Percentiles rank a stretch among this genome's conserved stretches.
These are phyloP conservation scores for Komagataea norvegica DNA, from an alignment of 1,139 yeast species.

Conservation along the genomic window DNA sequence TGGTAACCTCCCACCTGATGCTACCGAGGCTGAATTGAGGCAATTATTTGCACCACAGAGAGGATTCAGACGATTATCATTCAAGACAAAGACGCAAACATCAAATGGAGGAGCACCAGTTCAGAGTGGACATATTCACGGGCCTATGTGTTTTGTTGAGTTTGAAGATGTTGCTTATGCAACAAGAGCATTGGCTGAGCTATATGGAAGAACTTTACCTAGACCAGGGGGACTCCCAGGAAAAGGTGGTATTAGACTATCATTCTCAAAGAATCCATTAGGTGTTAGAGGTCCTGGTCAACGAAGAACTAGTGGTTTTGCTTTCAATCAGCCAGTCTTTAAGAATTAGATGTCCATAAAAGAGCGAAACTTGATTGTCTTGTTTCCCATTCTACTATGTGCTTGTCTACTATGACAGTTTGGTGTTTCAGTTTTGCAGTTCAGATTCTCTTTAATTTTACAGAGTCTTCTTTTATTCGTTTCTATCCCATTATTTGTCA, in stretches of 20 bases:
- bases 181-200: constrained; percentile 85
- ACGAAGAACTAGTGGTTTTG: constrained; percentile 27
- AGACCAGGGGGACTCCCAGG: constrained; percentile 51
- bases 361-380: not conserved
- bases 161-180: constrained; percentile 95
- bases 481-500: no score
- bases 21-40: constrained; percentile 88
- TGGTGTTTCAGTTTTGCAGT: no score
- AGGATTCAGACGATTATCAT: constrained; percentile 88
- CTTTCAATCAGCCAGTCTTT: constrained; percentile 17
- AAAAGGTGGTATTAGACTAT: constrained; percentile 91
- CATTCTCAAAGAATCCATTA: constrained; percentile 91
- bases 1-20: constrained; percentile 96
- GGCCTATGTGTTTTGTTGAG: constrained; percentile 99
- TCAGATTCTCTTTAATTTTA: no score
- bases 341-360: constrained; percentile 9
- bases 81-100: constrained; percentile 64
- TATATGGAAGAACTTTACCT: constrained; percentile 82
- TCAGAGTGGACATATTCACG: constrained; percentile 50
- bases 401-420: not conserved
- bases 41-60: constrained; percentile 82
- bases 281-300: constrained; percentile 73
- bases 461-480: no score
- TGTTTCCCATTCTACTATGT: no score
- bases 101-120: constrained; percentile 51